phyloP scores from a whole-genome alignment of 108 stramenopile species.

The Skeletonema marinoi region DNA sequence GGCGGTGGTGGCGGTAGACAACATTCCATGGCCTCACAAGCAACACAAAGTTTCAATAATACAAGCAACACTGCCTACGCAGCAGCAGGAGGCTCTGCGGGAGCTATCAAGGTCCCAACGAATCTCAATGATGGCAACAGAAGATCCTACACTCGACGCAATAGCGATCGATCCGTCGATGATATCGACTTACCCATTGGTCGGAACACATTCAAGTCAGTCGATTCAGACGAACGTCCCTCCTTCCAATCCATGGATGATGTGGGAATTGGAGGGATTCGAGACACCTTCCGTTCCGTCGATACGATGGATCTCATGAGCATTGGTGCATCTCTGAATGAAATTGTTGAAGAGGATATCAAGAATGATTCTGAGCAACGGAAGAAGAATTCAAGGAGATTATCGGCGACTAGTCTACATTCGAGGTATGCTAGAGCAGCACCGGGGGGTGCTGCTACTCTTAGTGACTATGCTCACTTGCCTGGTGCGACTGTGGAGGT shows the following conservation, averaged over 20 bases:
- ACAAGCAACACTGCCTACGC: background rate
- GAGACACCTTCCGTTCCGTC: constrained; percentile 28
- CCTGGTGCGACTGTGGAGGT: constrained; percentile 31
- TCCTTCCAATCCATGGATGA: constrained; percentile 34
- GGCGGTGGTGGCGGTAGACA: background rate
- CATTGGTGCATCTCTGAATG: constrained; percentile 37
- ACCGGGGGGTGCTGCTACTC: background rate
- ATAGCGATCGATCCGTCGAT: constrained; percentile 10
- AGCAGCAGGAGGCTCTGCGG: background rate
- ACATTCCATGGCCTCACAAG: background rate
- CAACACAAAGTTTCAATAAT: background rate
- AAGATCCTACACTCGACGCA: background rate
- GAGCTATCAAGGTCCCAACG: constrained; percentile 31
- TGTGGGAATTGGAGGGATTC: constrained; percentile 23
- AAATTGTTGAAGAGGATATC: constrained; percentile 34
- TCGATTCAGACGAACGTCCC: constrained; percentile 22
- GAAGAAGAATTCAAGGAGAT: constrained; percentile 23
- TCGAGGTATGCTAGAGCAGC: constrained; percentile 1
- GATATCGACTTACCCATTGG: constrained; percentile 16
- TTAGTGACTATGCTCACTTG: constrained; percentile 13
- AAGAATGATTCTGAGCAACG: constrained; percentile 28
- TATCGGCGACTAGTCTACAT: constrained; percentile 9
- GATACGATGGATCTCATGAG: constrained; percentile 48
- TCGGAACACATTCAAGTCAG: constrained; percentile 27
- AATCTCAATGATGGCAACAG: constrained; percentile 19